Conservation (phyloP, 805 yeast species). For the Nadsonia fulvescens region DNA sequence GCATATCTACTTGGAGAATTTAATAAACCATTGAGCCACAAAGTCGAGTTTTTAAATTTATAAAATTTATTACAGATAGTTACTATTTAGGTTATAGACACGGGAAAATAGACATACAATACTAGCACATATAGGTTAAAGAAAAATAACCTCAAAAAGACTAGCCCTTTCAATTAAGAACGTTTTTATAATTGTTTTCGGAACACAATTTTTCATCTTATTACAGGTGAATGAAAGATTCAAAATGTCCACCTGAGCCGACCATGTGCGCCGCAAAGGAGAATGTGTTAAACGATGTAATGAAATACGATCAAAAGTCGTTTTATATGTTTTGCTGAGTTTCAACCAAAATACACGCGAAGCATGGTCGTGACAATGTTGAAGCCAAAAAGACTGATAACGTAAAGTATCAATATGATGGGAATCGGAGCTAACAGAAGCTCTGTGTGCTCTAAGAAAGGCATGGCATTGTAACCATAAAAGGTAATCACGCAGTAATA, state of each 20-base stretch:
- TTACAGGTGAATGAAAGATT: conserved; percentile 1
- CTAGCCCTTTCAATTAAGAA: too few relatives aligned
- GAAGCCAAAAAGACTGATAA: conserved; percentile 45
- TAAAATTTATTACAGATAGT: too few relatives aligned
- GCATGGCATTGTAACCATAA: conserved; percentile 72
- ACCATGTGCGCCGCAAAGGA: too few relatives aligned
- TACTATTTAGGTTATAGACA: too few relatives aligned
- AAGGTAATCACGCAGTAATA: conserved; percentile 70
- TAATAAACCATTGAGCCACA: conserved; percentile 4
- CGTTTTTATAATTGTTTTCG: neutral
- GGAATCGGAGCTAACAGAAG: conserved; percentile 47
- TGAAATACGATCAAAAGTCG: too few relatives aligned
- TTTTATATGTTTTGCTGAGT: neutral
- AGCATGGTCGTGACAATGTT: conserved; percentile 58
- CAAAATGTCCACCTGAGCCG: too few relatives aligned
- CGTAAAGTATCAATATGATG: conserved; percentile 35
- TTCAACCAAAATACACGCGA: conserved; percentile 22
- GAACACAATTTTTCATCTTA: neutral
- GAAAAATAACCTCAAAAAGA: too few relatives aligned
- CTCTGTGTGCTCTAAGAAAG: conserved; percentile 46
- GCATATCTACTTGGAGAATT: conserved; percentile 32
- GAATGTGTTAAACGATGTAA: too few relatives aligned
- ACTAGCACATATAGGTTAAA: too few relatives aligned
- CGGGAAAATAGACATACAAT: too few relatives aligned
- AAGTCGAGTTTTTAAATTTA: conserved; percentile 5